phyloP scores from a whole-genome alignment of 202 grass and related monocot genomes.

The Sporobolus alterniflorus region DNA sequence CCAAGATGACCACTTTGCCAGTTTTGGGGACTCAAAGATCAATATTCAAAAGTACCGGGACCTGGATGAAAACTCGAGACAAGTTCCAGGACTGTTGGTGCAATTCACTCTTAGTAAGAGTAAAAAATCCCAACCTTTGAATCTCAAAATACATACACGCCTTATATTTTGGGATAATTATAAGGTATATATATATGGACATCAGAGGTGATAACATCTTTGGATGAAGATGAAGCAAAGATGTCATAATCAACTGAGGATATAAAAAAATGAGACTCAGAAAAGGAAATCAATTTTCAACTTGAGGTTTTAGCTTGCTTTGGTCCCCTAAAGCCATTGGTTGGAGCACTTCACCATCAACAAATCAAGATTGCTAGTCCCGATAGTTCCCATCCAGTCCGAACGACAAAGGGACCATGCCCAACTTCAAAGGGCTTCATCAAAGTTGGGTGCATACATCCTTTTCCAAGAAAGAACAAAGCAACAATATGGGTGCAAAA shows the following conservation, averaged over 20 bases:
- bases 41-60: too few relatives aligned
- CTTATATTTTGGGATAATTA: too few relatives aligned
- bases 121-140: too few relatives aligned
- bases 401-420: not conserved
- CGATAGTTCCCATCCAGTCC: not conserved
- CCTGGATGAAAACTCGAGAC: too few relatives aligned
- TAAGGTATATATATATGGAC: too few relatives aligned
- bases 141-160: too few relatives aligned
- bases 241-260: not conserved
- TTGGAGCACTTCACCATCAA: not conserved
- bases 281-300: not conserved
- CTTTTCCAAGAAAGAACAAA: not conserved
- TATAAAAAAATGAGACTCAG: not conserved
- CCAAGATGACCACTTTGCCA: too few relatives aligned
- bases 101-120: too few relatives aligned
- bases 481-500: slow-evolving; percentile 11
- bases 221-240: not conserved
- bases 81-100: too few relatives aligned
- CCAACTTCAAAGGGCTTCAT: not conserved
- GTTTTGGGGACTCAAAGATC: too few relatives aligned
- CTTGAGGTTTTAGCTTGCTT: not conserved
- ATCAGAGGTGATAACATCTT: too few relatives aligned
- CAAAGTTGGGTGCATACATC: not conserved
- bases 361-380: not conserved
- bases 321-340: not conserved